Percentiles rank a stretch among this genome's conserved stretches.
Evolutionary conservation across 257 asterid species (phyloP).

Genomic region (Nicotiana benthamiana): DNA sequence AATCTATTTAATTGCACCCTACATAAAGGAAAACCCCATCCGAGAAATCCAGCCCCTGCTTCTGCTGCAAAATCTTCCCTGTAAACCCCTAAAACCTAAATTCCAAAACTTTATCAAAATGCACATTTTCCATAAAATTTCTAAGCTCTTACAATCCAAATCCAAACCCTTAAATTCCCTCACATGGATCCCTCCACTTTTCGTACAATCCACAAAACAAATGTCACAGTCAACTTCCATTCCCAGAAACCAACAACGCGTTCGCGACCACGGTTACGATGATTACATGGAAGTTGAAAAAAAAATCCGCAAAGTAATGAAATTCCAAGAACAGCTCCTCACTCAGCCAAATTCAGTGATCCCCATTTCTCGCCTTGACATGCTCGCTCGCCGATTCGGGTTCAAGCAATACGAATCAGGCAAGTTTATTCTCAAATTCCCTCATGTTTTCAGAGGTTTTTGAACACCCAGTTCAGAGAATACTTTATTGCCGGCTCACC

Average conservation of each 20-base stretch:
- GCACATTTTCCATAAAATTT: conserved; percentile 10
- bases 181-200: background rate
- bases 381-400: conserved; percentile 59
- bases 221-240: conserved; percentile 80
- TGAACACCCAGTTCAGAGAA: conserved; percentile 88
- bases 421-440: conserved; percentile 64
- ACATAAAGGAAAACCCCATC: no score
- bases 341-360: conserved; percentile 55
- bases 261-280: conserved; percentile 80
- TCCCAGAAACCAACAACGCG: conserved; percentile 62
- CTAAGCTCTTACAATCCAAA: conserved; percentile 1
- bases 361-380: conserved; percentile 54
- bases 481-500: conserved; percentile 59
- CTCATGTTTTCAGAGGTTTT: conserved; percentile 80
- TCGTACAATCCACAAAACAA: conserved; percentile 16
- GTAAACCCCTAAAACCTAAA: background rate
- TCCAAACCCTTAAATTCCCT: background rate
- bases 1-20: no score
- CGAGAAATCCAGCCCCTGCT: no score
- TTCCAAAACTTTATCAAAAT: conserved; percentile 7
- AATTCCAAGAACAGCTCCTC: conserved; percentile 64
- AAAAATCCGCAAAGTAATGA: conserved; percentile 61
- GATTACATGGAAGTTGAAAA: conserved; percentile 80
- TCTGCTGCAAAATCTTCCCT: background rate
- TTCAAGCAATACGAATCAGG: conserved; percentile 69